Evolutionary conservation across 768 basidiomycete genomes (phyloP).

Genomic region (Pleurotus tuoliensis): DNA sequence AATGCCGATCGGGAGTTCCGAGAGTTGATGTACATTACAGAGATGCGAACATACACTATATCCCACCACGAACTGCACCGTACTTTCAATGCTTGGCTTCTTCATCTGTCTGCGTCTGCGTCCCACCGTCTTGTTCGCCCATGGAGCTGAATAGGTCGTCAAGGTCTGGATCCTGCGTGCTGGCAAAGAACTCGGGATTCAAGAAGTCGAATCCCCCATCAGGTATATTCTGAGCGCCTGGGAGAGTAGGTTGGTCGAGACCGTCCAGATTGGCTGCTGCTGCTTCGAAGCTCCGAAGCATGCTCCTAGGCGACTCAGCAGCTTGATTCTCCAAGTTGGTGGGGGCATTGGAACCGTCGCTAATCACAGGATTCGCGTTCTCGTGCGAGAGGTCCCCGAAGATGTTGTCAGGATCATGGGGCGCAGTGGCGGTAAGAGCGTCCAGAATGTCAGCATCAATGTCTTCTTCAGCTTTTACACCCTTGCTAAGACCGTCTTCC

Average conservation of each 20-base stretch:
- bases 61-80: too few species aligned
- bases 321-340: slow-evolving; percentile 10
- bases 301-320: slow-evolving; percentile 34
- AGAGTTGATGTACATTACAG: too few species aligned
- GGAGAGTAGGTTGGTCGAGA: slow-evolving; percentile 15
- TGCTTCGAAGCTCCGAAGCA: slow-evolving; percentile 42
- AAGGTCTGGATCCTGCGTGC: slow-evolving; percentile 35
- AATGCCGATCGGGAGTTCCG: too few species aligned
- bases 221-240: slow-evolving; percentile 14
- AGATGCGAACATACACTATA: too few species aligned
- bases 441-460: slow-evolving; percentile 26
- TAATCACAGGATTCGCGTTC: slow-evolving; percentile 6
- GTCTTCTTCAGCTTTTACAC: slow-evolving; percentile 26
- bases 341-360: not conserved
- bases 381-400: slow-evolving; percentile 28
- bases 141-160: slow-evolving; percentile 37
- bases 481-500: slow-evolving; percentile 10
- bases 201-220: slow-evolving; percentile 46
- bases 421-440: slow-evolving; percentile 17
- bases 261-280: slow-evolving; percentile 22
- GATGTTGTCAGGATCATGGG: slow-evolving; percentile 19
- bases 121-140: slow-evolving; percentile 43
- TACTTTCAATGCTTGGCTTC: not conserved
- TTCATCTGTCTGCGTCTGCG: slow-evolving; percentile 15
- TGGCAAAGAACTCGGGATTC: slow-evolving; percentile 34